Base-by-base conservation (phyloP, 2,329 filamentous ascomycete genomes). In the Diaporthe citrichinensis region DNA sequence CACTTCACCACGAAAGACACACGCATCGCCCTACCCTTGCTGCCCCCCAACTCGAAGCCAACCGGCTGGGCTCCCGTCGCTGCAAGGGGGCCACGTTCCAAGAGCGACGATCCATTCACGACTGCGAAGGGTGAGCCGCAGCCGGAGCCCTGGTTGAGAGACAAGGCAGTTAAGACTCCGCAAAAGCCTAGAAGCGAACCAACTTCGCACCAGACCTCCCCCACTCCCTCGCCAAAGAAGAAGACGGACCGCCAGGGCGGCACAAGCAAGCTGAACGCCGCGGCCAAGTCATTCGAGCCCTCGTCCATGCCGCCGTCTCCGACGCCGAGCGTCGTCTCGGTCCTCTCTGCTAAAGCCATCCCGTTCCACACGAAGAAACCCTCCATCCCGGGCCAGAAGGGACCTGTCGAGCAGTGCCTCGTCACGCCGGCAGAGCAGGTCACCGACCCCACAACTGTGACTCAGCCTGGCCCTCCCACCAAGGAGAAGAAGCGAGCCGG, bases 211-310 rank as follows among this genome's bases (percentile, higher is more conserved):
- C 41, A 65, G 23, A 55, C 71, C 2, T 73, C 76, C 3, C 74
- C 76, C 2, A 74, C 58, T 14, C 69, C 74, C 3, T 76, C 76
- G 4, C 71, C 74, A 7, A 44, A 68, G 28, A 76, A 71, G 51
- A 46, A 51, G 46, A 2, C n/a, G 3, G 36, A 41, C 17, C 53
- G 6, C 72, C 72, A n/a, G 61, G 58, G 36, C 25, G 20, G 34
- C 39, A 75, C 31, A n/a, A 44, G 1, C 36, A 59, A 25, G 23
- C 49, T 79, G 28, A 79, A 79, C 62, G 78, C 79, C 1, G 53
- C 71, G 3, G 78, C 78, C 34, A 71, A 77, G 61, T 62, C 77
- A 46, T 80, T 79, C 25, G 51, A 74, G 2, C 77, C 78, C 12
- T 53, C 72, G 9, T 58, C 72, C 20, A n/a, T 51, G 3, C 51